Conservation (phyloP, 1,139 yeast species). For the Taphrina wiesneri region DNA sequence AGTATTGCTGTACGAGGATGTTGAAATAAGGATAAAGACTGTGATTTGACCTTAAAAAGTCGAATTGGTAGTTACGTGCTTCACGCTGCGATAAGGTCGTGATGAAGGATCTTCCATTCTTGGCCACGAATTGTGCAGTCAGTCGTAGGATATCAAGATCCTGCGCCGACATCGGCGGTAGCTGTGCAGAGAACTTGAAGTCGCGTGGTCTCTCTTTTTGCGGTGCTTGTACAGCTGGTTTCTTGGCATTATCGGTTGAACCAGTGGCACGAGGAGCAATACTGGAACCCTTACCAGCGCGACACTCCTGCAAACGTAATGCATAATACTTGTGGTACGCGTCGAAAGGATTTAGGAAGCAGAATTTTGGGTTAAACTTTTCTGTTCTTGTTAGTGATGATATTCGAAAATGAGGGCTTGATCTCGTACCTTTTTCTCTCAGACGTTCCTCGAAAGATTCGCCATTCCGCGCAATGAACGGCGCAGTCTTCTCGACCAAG, state of each 20-base stretch:
- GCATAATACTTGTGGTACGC: conserved; percentile 61
- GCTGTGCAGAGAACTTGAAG: conserved; percentile 53
- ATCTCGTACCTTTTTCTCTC: conserved; percentile 42
- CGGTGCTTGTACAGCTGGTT: background rate
- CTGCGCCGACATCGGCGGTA: conserved; percentile 60
- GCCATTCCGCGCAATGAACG: conserved; percentile 71
- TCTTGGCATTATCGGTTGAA: background rate
- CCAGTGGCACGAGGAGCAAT: conserved; percentile 29
- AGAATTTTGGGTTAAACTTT: conserved; percentile 57
- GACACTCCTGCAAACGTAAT: conserved; percentile 46
- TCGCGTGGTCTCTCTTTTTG: conserved; percentile 46
- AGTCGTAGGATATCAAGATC: conserved; percentile 71
- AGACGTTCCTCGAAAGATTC: conserved; percentile 61
- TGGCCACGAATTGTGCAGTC: conserved; percentile 68
- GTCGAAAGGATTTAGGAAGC: conserved; percentile 59
- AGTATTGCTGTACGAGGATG: conserved; percentile 60
- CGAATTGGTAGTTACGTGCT: conserved; percentile 60
- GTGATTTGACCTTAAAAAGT: conserved; percentile 63
- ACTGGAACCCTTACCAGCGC: conserved; percentile 40
- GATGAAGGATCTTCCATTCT: conserved; percentile 56
- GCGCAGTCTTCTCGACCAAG: conserved; percentile 70
- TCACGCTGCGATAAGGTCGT: conserved; percentile 49
- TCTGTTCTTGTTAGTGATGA: conserved; percentile 43
- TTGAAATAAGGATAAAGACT: conserved; percentile 60
- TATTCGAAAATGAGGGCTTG: background rate